A percentile compares a stretch with the other conserved stretches of the same genome.
phyloP scores from a whole-genome alignment of 306 rosid genomes.

The Quillaja saponaria region DNA sequence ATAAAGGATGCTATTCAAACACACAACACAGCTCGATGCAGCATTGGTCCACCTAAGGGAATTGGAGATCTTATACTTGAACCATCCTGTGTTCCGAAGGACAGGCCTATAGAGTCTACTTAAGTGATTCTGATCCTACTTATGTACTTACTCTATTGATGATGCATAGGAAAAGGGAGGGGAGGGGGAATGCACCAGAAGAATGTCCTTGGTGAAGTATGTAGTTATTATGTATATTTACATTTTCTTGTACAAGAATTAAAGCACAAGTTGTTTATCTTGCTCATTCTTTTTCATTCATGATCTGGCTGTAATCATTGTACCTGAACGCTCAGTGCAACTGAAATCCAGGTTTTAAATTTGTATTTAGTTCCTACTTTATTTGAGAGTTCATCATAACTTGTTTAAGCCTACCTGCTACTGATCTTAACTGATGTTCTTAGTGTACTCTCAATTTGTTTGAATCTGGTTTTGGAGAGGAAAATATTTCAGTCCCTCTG shows the following conservation, averaged over 20 bases:
- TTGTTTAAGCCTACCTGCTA: conserved; percentile 9
- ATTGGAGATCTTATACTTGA: conserved; percentile 64
- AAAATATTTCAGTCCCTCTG: too few species aligned
- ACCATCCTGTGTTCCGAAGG: conserved; percentile 53
- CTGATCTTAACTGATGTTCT: too few species aligned
- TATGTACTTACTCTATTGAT: conserved; percentile 18
- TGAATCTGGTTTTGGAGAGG: too few species aligned
- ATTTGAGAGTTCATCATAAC: conserved; percentile 5
- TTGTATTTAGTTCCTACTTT: conserved; percentile 25
- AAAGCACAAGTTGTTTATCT: conserved; percentile 29
- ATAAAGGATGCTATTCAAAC: conserved; percentile 82
- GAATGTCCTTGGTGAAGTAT: conserved; percentile 32
- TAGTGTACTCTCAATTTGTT: too few species aligned
- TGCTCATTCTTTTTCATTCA: conserved; percentile 56
- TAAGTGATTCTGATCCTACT: conserved; percentile 19
- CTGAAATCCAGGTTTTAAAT: conserved; percentile 27
- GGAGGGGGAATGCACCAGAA: conserved; percentile 21
- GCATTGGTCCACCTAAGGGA: conserved; percentile 87
- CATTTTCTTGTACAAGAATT: conserved; percentile 30
- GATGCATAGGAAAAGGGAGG: conserved; percentile 18
- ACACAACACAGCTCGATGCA: conserved; percentile 96
- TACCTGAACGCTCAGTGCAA: conserved; percentile 34
- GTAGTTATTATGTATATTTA: conserved; percentile 49
- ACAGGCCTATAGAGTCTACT: conserved; percentile 52
- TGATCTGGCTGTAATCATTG: conserved; percentile 36